phyloP scores from a whole-genome alignment of 805 yeast genomes.

The Osmozyma mogii region DNA sequence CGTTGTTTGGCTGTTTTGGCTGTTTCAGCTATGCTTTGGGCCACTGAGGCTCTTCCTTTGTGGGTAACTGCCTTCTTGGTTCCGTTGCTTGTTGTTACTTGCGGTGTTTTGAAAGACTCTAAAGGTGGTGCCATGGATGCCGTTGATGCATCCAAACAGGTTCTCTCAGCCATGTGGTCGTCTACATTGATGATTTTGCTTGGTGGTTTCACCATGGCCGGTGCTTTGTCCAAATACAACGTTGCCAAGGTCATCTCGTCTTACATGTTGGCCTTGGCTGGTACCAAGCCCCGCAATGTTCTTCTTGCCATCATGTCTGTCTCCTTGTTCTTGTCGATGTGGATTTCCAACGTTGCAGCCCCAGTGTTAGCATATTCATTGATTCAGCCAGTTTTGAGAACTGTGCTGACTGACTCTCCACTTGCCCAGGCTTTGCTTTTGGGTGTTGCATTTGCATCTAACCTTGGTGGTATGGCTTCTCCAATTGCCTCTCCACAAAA shows the following conservation, averaged over 20 bases:
- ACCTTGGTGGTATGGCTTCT: conserved; percentile 94
- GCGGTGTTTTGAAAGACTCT: conserved; percentile 56
- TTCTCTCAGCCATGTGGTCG: conserved; percentile 89
- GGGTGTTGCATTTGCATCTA: conserved; percentile 90
- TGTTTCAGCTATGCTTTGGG: conserved; percentile 86
- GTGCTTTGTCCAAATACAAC: conserved; percentile 85
- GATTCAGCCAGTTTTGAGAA: conserved; percentile 81
- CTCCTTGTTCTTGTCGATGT: conserved; percentile 81
- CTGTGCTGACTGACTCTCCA: conserved; percentile 68
- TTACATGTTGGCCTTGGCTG: conserved; percentile 71
- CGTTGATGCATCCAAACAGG: conserved; percentile 66
- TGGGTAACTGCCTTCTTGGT: conserved; percentile 81
- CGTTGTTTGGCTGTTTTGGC: conserved; percentile 70
- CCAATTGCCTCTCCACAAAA: conserved; percentile 98
- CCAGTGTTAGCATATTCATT: conserved; percentile 90
- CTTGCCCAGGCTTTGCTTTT: conserved; percentile 79
- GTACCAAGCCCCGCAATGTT: conserved; percentile 75
- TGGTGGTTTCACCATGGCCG: conserved; percentile 94
- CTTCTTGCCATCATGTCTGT: conserved; percentile 78
- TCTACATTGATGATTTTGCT: conserved; percentile 82
- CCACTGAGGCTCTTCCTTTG: conserved; percentile 88
- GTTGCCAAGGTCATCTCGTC: conserved; percentile 84
- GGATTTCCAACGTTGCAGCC: conserved; percentile 96
- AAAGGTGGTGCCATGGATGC: conserved; percentile 46
- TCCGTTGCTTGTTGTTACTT: conserved; percentile 71